These are phyloP conservation scores for Stentor roeselii DNA, from an alignment of 73 alveolate species.

Conservation along the genomic window DNA sequence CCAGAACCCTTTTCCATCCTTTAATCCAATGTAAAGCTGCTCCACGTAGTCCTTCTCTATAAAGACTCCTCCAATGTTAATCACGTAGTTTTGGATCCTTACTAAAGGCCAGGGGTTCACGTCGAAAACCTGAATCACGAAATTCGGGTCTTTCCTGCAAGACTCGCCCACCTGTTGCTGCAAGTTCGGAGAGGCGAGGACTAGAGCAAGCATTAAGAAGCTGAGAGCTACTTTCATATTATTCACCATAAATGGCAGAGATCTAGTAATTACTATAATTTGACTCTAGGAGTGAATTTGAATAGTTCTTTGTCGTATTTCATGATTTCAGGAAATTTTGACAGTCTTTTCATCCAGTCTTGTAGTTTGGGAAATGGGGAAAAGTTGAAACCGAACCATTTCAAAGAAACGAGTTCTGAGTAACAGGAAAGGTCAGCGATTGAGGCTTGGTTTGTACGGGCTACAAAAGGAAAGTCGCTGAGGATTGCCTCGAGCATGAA, in stretches of 20 bases:
- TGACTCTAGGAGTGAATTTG: background rate
- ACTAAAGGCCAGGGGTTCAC: background rate
- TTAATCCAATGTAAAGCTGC: background rate
- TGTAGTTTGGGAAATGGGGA: slow-evolving; percentile 38
- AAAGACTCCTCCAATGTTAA: background rate
- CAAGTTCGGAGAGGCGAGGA: background rate
- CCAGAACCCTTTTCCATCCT: background rate
- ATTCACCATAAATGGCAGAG: background rate
- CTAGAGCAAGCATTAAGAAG: background rate
- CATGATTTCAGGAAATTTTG: background rate
- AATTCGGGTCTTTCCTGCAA: background rate
- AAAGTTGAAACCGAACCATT: slow-evolving; percentile 37
- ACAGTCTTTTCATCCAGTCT: slow-evolving; percentile 36
- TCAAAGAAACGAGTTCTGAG: slow-evolving; percentile 39
- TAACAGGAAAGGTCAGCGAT: slow-evolving; percentile 49
- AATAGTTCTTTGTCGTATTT: background rate
- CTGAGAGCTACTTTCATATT: background rate
- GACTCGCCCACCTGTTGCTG: background rate
- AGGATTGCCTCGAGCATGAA: background rate
- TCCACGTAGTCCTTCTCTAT: background rate
- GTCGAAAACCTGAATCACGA: background rate
- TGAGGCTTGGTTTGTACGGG: slow-evolving; percentile 26
- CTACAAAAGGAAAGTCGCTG: slow-evolving; percentile 24
- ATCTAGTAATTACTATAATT: too few relatives aligned
- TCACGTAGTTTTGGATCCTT: background rate